Conservation (phyloP, 768 basidiomycete species). For the Lentinula raphanica region DNA sequence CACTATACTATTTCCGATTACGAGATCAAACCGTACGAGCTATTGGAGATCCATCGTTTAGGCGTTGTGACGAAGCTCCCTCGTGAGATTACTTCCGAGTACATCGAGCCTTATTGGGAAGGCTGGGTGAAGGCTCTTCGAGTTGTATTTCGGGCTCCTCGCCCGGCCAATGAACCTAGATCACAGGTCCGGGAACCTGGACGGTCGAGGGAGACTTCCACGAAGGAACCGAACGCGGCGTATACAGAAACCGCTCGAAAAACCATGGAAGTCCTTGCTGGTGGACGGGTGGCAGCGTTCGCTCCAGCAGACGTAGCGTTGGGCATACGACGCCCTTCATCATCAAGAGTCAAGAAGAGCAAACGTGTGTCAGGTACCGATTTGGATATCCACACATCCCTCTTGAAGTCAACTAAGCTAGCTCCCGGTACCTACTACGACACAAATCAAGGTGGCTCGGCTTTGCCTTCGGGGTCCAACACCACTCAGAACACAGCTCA, state of each 20-base stretch:
- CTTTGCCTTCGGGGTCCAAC: neutral
- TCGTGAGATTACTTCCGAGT: conserved; percentile 32
- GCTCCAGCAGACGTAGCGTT: neutral
- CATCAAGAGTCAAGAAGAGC: neutral
- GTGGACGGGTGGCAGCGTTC: neutral
- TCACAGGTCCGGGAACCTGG: conserved; percentile 10
- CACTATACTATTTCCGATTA: conserved; percentile 56
- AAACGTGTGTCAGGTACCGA: neutral
- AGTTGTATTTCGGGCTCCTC: conserved; percentile 24
- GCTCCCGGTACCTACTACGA: neutral
- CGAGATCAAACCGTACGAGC: conserved; percentile 53
- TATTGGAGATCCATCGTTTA: conserved; percentile 61
- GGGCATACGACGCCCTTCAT: neutral
- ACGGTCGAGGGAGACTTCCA: conserved; percentile 1
- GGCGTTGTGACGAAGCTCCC: conserved; percentile 39
- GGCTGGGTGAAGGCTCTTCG: conserved; percentile 49
- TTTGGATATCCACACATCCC: neutral
- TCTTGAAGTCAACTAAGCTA: neutral
- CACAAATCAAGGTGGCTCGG: neutral
- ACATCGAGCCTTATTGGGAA: conserved; percentile 57
- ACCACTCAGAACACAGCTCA: neutral
- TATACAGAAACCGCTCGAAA: neutral
- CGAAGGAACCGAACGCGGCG: neutral
- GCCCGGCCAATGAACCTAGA: neutral
- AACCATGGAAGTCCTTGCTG: neutral